Evolutionary conservation across 1,139 yeast species (phyloP), one percentile per base, ranked within the genome.

Genomic region (Pichia terricola): DNA sequence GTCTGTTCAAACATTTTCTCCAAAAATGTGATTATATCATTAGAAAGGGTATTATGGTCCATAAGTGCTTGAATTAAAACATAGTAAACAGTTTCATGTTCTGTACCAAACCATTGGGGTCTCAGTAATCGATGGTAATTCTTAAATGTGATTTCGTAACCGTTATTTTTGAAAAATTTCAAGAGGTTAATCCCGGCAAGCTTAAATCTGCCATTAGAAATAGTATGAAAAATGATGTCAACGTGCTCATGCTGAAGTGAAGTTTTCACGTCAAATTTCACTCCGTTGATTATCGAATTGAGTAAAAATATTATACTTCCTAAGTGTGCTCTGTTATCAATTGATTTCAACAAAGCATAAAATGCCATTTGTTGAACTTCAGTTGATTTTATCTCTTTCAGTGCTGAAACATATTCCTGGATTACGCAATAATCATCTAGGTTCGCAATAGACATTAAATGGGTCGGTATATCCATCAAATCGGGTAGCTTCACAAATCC

Each of bases 61-160:
- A 44, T 35, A 11, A 55, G 9, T 5, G 43, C 28, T 7, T 48
- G 26, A 1, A 47, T 28, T 6, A 53, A 38, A 8, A 55, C 16
- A n/a, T 50, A 37, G 33, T 47, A 54, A 1, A 57, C 22, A 3
- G 57, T 52, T 32, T 55, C 59, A 35, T 48, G 49, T 38, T 57
- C 60, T 4, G 34, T 40, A 2, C 62, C 62, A 30, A 33, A 38
- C 4, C 50, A 42, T 41, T 57, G 56, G 4, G 49, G 40, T 35
- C 35, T 47, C 44, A 57, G 5, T 11, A 56, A 32, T 22, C 45
- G 38, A 11, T 40, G 35, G 30, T 48, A 50, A 32, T 55, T 53
- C 3, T 41, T 31, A 4, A 41, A 33, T 2, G 47, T 30, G 11
- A 55, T 46, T 2, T 26, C 10, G 0, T 53, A 7, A 2, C 41